phyloP scores from a whole-genome alignment of 306 rosid genomes.

The Vicia sativa region DNA sequence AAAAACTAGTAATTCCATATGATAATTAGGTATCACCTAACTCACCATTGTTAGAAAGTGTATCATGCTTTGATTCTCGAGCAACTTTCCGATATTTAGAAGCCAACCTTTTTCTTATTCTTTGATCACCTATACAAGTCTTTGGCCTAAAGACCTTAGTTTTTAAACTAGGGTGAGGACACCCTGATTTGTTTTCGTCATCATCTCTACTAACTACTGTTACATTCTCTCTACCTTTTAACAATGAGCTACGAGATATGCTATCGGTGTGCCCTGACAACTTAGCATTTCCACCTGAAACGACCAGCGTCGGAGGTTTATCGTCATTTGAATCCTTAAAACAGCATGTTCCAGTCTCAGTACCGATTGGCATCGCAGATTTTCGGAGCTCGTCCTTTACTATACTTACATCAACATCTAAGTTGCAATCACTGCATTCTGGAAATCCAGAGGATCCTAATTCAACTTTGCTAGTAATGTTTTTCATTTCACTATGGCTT shows the following conservation, averaged over 20 bases:
- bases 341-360: constrained; percentile 43
- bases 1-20: constrained; percentile 10
- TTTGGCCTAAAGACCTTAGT: constrained; percentile 59
- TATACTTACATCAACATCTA: constrained; percentile 51
- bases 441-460: constrained; percentile 50
- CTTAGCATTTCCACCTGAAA: constrained; percentile 61
- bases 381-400: constrained; percentile 49
- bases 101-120: constrained; percentile 70
- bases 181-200: constrained; percentile 85
- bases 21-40: constrained; percentile 16
- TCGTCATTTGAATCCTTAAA: constrained; percentile 51
- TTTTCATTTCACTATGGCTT: constrained; percentile 48
- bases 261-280: constrained; percentile 49
- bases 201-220: constrained; percentile 91
- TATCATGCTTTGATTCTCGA: constrained; percentile 56
- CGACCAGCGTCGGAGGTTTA: constrained; percentile 48
- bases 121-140: constrained; percentile 57
- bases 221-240: constrained; percentile 57
- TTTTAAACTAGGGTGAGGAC: constrained; percentile 60
- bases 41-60: constrained; percentile 57
- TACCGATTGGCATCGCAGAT: constrained; percentile 43
- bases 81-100: constrained; percentile 70
- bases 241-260: constrained; percentile 52
- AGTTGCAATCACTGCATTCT: constrained; percentile 52
- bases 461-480: constrained; percentile 48